Conservation (phyloP, 2,329 filamentous ascomycete species). For the Fusarium nanum region DNA sequence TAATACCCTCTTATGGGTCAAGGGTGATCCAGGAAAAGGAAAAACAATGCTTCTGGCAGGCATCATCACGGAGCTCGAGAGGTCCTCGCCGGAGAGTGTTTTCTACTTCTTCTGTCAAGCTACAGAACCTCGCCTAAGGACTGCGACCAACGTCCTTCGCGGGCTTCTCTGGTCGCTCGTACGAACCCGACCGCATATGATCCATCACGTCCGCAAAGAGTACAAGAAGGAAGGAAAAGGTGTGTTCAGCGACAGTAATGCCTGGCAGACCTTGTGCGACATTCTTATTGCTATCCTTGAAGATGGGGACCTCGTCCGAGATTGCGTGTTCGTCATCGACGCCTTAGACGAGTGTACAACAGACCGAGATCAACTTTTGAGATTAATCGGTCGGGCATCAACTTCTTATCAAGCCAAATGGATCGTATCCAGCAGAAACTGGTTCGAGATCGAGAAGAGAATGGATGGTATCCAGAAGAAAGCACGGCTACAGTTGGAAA, state of each 20-base stretch:
- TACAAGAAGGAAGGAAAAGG: background rate
- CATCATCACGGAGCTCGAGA: constrained; percentile 37
- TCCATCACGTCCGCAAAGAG: constrained; percentile 47
- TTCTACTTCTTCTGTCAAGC: constrained; percentile 56
- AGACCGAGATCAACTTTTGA: background rate
- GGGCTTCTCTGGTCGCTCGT: constrained; percentile 58
- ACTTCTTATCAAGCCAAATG: constrained; percentile 48
- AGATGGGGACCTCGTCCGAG: background rate
- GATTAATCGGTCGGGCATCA: background rate
- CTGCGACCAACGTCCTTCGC: constrained; percentile 53
- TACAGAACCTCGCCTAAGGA: constrained; percentile 50
- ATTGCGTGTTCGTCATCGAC: background rate
- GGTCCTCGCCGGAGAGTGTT: rapidly evolving
- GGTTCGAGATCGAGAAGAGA: constrained; percentile 44
- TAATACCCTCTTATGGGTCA: constrained; percentile 47
- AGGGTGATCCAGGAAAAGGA: constrained; percentile 52
- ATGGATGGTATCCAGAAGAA: background rate
- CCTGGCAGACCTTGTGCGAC: background rate
- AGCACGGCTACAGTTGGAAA: constrained; percentile 45
- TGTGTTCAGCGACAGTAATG: background rate
- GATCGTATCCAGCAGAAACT: constrained; percentile 59
- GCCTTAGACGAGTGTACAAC: constrained; percentile 9
- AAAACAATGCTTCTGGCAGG: constrained; percentile 52
- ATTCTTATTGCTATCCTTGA: background rate
- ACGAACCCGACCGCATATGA: constrained; percentile 48